phyloP scores from a whole-genome alignment of 176 grass and related monocot species.

The Avena eriantha region DNA sequence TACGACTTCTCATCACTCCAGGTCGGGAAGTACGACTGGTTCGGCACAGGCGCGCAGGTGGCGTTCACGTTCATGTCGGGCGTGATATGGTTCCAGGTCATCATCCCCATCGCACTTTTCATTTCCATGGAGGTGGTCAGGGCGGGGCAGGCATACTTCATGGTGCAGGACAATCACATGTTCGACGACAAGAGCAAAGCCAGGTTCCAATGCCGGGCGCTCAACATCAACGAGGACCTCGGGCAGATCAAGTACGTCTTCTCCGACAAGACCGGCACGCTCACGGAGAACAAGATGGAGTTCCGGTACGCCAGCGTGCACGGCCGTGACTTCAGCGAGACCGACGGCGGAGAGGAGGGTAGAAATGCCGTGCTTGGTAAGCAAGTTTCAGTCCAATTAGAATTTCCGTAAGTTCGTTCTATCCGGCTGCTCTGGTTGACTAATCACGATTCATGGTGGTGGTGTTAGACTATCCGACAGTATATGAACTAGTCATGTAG shows the following conservation, averaged over 20 bases:
- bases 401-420: not conserved
- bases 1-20: slow-evolving; percentile 28
- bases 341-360: slow-evolving; percentile 10
- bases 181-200: slow-evolving; percentile 60
- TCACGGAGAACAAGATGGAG: slow-evolving; percentile 96
- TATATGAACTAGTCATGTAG: not conserved
- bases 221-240: slow-evolving; percentile 99
- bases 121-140: slow-evolving; percentile 96
- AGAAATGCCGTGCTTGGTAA: slow-evolving; percentile 47
- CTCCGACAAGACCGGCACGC: slow-evolving; percentile 94
- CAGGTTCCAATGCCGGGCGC: slow-evolving; percentile 86
- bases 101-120: slow-evolving; percentile 87
- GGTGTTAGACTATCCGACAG: slow-evolving; percentile 7
- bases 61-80: slow-evolving; percentile 79
- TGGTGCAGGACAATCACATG: slow-evolving; percentile 83
- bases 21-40: slow-evolving; percentile 65
- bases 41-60: slow-evolving; percentile 65
- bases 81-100: slow-evolving; percentile 87
- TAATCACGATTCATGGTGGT: not conserved
- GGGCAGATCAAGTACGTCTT: slow-evolving; percentile 98
- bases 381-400: not conserved
- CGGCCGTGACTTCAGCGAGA: slow-evolving; percentile 67
- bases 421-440: not conserved
- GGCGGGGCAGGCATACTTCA: slow-evolving; percentile 89
- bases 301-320: slow-evolving; percentile 79